Conservation (phyloP, 805 yeast genomes). For the Candida nemodendra region DNA sequence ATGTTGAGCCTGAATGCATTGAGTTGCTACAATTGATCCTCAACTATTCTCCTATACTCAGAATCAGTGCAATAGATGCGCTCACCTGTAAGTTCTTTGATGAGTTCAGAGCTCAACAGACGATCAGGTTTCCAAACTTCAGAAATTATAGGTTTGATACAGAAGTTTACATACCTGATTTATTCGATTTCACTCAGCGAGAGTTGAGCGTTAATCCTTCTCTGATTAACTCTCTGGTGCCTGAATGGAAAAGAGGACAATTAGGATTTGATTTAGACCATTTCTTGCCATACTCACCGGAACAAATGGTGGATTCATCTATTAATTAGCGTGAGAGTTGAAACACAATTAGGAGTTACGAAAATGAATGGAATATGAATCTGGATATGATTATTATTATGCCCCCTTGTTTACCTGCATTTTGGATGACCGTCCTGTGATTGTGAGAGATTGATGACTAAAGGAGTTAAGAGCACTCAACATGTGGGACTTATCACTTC, state of each 20-base stretch:
- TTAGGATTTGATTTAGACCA: constrained; percentile 30
- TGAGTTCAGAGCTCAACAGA: constrained; percentile 40
- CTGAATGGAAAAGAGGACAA: constrained; percentile 35
- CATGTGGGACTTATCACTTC: too few relatives aligned
- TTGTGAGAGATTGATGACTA: constrained; percentile 3
- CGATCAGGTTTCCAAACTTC: constrained; percentile 31
- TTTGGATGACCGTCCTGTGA: neutral
- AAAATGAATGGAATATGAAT: constrained; percentile 3
- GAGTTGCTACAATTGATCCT: constrained; percentile 55
- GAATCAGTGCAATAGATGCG: constrained; percentile 59
- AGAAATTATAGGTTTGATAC: constrained; percentile 42
- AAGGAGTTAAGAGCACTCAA: too few relatives aligned
- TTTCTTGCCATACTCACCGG: constrained; percentile 40
- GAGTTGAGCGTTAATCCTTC: constrained; percentile 48
- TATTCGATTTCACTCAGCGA: constrained; percentile 51
- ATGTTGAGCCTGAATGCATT: constrained; percentile 51
- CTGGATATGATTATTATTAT: constrained; percentile 5
- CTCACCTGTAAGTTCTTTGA: constrained; percentile 54
- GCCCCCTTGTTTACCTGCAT: too few relatives aligned
- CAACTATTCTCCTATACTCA: constrained; percentile 65
- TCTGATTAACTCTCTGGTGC: constrained; percentile 41
- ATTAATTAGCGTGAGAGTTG: constrained; percentile 12
- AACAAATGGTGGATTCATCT: constrained; percentile 34
- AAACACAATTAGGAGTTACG: neutral
- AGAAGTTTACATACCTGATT: constrained; percentile 39